A percentile compares a stretch with the other conserved stretches of the same genome.
Evolutionary conservation across 495 filamentous ascomycete species (phyloP).

Genomic region (Articulospora tetracladia): DNA sequence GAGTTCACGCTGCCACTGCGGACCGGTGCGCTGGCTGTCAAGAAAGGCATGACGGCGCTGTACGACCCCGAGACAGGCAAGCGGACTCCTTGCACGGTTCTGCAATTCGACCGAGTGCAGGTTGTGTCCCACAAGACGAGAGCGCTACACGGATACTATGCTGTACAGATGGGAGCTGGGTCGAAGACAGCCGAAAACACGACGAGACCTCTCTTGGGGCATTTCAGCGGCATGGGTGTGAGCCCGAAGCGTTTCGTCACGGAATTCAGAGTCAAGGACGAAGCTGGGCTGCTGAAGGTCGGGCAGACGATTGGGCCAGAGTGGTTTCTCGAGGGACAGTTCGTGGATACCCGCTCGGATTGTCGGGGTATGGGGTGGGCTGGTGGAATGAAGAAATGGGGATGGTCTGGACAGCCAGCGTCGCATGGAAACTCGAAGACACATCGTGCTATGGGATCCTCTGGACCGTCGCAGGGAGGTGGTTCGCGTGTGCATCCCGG

Average conservation of each 20-base stretch:
- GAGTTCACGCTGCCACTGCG: conserved; percentile 72
- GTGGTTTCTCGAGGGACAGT: conserved; percentile 90
- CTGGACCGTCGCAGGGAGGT: conserved; percentile 82
- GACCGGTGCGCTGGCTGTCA: conserved; percentile 76
- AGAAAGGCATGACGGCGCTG: conserved; percentile 93
- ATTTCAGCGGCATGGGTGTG: conserved; percentile 73
- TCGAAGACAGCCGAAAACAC: conserved; percentile 73
- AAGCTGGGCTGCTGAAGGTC: conserved; percentile 65
- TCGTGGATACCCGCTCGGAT: conserved; percentile 76
- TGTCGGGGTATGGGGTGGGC: conserved; percentile 87
- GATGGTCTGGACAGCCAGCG: conserved; percentile 82
- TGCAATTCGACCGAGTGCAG: conserved; percentile 90
- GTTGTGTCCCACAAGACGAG: conserved; percentile 81
- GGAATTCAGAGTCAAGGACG: conserved; percentile 79
- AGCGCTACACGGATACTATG: conserved; percentile 80
- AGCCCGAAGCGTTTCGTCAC: conserved; percentile 76
- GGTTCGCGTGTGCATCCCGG: conserved; percentile 90
- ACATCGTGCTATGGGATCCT: conserved; percentile 85
- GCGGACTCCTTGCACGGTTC: conserved; percentile 82
- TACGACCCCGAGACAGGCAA: conserved; percentile 72
- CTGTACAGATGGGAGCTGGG: conserved; percentile 84
- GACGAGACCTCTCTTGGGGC: conserved; percentile 74
- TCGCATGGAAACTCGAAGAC: conserved; percentile 92
- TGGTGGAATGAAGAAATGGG: conserved; percentile 95
- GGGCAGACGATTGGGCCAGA: conserved; percentile 71